Conservation (phyloP, 148 eudicot species). For the Nepenthes mirabilis region DNA sequence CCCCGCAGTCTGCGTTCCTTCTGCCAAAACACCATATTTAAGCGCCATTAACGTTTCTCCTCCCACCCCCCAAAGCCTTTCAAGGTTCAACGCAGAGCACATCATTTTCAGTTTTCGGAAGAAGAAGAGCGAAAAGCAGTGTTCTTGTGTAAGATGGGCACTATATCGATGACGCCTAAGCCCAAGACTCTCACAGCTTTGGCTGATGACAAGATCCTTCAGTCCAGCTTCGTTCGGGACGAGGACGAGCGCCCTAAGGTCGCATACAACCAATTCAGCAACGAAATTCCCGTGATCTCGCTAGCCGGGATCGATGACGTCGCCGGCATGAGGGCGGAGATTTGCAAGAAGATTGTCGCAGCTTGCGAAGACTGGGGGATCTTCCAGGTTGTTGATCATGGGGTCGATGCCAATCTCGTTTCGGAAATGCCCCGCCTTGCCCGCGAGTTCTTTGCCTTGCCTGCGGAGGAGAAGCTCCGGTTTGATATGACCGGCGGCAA, state of each 20-base stretch:
- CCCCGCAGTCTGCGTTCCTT: too few species aligned
- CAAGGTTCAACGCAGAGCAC: too few species aligned
- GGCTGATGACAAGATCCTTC: conserved; percentile 28
- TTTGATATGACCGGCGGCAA: conserved; percentile 94
- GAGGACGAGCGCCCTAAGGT: conserved; percentile 93
- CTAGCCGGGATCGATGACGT: conserved; percentile 53
- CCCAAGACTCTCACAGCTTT: conserved; percentile 44
- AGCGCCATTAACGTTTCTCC: too few species aligned
- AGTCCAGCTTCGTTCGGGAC: conserved; percentile 56
- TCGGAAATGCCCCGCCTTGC: conserved; percentile 58
- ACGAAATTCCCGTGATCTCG: conserved; percentile 73
- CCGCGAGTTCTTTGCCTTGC: conserved; percentile 51
- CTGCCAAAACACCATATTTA: too few species aligned
- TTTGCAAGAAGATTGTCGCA: conserved; percentile 57
- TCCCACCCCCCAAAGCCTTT: too few species aligned
- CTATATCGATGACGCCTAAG: conserved; percentile 26
- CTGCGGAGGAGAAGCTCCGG: conserved; percentile 68
- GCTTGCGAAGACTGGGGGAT: conserved; percentile 94
- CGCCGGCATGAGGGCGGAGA: conserved; percentile 29
- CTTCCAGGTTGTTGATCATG: conserved; percentile 89
- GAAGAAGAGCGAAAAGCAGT: too few species aligned
- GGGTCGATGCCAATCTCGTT: conserved; percentile 32
- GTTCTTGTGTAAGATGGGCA: too few species aligned
- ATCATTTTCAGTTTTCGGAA: too few species aligned
- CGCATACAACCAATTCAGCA: conserved; percentile 59